Conservation (phyloP, 176 grass and related monocot genomes). For the Juncus inflexus region DNA sequence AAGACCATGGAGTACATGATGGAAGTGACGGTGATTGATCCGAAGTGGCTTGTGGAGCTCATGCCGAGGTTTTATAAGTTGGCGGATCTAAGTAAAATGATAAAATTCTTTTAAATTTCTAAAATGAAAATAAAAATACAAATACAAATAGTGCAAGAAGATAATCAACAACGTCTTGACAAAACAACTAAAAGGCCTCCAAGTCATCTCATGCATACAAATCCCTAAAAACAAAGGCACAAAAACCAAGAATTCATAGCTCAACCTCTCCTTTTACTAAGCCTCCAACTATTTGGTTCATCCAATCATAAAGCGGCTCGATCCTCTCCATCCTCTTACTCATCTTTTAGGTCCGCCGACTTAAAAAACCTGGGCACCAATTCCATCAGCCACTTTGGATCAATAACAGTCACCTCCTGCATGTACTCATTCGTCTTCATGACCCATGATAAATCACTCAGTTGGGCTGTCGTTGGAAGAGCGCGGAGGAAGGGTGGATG, state of each 20-base stretch:
- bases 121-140: no score
- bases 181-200: not conserved
- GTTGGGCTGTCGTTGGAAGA: constrained; percentile 88
- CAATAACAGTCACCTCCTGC: constrained; percentile 73
- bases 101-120: no score
- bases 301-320: constrained; percentile 84
- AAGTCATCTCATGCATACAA: not conserved
- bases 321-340: constrained; percentile 92
- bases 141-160: no score
- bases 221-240: not conserved
- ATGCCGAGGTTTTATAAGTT: constrained; percentile 74
- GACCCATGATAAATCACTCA: constrained; percentile 87
- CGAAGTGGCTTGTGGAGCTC: constrained; percentile 72
- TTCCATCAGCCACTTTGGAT: constrained; percentile 79
- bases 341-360: constrained; percentile 70
- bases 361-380: constrained; percentile 82
- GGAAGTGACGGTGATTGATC: constrained; percentile 69
- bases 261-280: constrained; percentile 88
- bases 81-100: constrained; percentile 50
- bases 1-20: constrained; percentile 54
- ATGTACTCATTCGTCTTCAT: constrained; percentile 95
- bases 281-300: constrained; percentile 88
- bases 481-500: constrained; percentile 77
- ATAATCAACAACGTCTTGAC: no score
- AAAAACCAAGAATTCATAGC: not conserved